Percentiles rank a stretch among this genome's conserved stretches.
phyloP scores from a whole-genome alignment of 225 moss, liverwort and hornwort genomes.

The Polytrichum formosum region DNA sequence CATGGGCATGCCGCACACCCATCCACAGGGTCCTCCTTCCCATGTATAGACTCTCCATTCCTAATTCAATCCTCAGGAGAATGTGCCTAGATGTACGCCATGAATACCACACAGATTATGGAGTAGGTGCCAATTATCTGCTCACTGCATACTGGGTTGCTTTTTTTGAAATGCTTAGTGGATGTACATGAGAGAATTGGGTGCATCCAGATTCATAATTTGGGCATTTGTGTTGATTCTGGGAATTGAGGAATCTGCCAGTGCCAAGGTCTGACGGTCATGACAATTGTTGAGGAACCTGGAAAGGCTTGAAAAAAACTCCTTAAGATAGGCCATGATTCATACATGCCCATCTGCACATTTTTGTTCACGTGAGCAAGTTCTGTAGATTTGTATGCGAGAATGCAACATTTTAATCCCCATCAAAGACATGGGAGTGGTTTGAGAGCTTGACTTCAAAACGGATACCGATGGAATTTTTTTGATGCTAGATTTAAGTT shows the following conservation, averaged over 20 bases:
- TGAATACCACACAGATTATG: not conserved
- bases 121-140: not conserved
- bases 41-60: conserved; percentile 26
- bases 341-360: not conserved
- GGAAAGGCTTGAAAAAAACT: not conserved
- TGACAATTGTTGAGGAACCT: not conserved
- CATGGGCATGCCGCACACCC: conserved; percentile 59
- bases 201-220: not conserved
- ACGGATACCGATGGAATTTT: too few relatives aligned
- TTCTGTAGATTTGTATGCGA: not conserved
- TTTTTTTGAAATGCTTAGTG: not conserved
- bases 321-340: not conserved
- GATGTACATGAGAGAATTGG: not conserved
- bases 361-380: conserved; percentile 1
- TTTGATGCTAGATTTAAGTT: too few relatives aligned
- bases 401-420: too few relatives aligned
- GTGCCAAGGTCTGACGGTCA: not conserved
- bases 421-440: too few relatives aligned
- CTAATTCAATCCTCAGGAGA: not conserved
- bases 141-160: not conserved
- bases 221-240: not conserved
- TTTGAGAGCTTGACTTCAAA: too few relatives aligned
- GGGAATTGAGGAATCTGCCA: not conserved
- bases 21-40: conserved; percentile 53
- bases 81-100: not conserved